Evolutionary conservation across 2,329 filamentous ascomycete genomes (phyloP), one percentile per base, ranked within the genome.

Genomic region (Talaromyces atroroseus): DNA sequence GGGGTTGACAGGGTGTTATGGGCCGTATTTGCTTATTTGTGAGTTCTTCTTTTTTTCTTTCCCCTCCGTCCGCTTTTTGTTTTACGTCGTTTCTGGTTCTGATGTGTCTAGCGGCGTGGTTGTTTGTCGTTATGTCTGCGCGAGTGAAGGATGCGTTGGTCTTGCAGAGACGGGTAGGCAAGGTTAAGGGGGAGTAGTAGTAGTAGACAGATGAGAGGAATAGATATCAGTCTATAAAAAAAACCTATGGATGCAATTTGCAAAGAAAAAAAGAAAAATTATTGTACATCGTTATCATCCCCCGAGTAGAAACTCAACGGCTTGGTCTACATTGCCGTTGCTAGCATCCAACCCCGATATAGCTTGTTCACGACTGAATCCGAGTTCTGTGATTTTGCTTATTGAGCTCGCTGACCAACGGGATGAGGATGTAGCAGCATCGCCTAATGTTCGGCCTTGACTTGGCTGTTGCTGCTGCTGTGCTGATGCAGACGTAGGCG

Each of bases 321-420:
- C 92, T 61, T 86, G 84, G 60, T 97, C 90, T 7, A 96, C 83
- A 66, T 97, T 89, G 20, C 94, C 92, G 20, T 85, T 85, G 16
- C 89, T 89, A 29, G 90, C 89, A 65, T 91, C 84, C 52, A 99
- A 77, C 2, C 92, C 91, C 58, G 87, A 84, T 52, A 94, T 80
- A 0, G 92, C 92, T 63, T 90, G 82, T 59, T 88, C 82, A 53
- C 86, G 80, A 1, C 86, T 83, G 62, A 94, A 91, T 0, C 92
- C 92, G 62, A 97, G 78, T 48, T 84, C 82, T 49, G 88, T 81
- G 38, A 97, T 82, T 65, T 87, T 87, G 52, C 89, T 83, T 55
- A 97, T 85, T 32, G 87, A 81, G 61, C 87, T 85, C 50, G 82
- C 21, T 78, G 82, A 68, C 78, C 80, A 68, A 24, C 72, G 68